These are phyloP conservation scores for Arabidopsis suecica DNA, from an alignment of 345 rosid species.

Conservation along the genomic window DNA sequence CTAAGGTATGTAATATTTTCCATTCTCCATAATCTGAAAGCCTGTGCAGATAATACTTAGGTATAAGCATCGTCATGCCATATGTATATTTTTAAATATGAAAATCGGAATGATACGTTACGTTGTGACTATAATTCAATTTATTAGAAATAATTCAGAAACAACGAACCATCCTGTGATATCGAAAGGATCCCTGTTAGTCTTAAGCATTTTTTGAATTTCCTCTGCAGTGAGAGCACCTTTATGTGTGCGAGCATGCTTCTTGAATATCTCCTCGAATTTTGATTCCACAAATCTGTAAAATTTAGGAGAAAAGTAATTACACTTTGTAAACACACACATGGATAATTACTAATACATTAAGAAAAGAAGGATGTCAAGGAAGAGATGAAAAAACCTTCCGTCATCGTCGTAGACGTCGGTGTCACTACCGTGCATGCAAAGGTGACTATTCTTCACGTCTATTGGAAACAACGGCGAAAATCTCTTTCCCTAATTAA, in stretches of 20 bases:
- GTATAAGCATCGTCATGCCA: background rate
- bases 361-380: background rate
- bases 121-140: background rate
- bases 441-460: conserved; percentile 56
- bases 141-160: background rate
- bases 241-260: conserved; percentile 54
- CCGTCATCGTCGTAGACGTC: conserved; percentile 77
- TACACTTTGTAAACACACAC: background rate
- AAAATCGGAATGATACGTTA: background rate
- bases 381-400: conserved; percentile 50
- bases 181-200: conserved; percentile 62
- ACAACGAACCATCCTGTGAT: conserved; percentile 59
- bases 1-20: conserved; percentile 52
- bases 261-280: conserved; percentile 73
- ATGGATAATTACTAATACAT: no score
- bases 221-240: conserved; percentile 59
- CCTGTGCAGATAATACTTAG: conserved; percentile 48
- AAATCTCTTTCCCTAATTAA: conserved; percentile 62
- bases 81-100: no score
- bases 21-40: conserved; percentile 60
- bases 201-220: conserved; percentile 49
- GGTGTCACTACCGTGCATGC: conserved; percentile 79
- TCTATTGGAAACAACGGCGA: conserved; percentile 70
- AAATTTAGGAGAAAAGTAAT: background rate
- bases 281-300: conserved; percentile 68